Conservation (phyloP, 345 rosid genomes). For the Camelina hispida region DNA sequence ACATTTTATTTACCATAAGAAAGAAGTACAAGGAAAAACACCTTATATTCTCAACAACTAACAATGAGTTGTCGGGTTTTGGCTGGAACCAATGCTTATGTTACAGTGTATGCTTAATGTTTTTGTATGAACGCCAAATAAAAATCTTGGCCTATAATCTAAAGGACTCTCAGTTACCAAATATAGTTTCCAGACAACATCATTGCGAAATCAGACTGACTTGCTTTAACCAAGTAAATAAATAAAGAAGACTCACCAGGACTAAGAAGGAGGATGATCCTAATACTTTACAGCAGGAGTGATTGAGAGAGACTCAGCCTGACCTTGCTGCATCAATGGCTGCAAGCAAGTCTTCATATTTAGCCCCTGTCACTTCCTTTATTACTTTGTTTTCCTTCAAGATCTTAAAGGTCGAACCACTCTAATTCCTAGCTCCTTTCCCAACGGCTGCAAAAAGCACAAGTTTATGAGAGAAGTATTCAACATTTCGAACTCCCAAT, state of each 20-base stretch:
- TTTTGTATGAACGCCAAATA: too few species aligned
- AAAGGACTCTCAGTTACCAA: too few species aligned
- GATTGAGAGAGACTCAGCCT: conserved; percentile 46
- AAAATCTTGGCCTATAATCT: too few species aligned
- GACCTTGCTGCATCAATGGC: conserved; percentile 80
- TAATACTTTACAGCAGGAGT: conserved; percentile 18
- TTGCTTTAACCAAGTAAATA: too few species aligned
- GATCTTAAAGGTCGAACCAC: conserved; percentile 89
- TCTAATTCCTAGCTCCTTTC: conserved; percentile 85
- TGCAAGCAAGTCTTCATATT: conserved; percentile 65
- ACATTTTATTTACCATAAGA: too few species aligned
- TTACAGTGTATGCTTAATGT: not conserved
- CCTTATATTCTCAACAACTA: conserved; percentile 14
- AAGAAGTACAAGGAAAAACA: too few species aligned
- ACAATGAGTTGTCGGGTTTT: conserved; percentile 8
- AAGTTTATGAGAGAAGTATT: not conserved
- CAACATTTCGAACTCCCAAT: too few species aligned
- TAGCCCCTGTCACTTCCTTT: conserved; percentile 85
- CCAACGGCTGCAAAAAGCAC: conserved; percentile 68
- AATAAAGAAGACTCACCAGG: too few species aligned
- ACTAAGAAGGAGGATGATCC: too few species aligned
- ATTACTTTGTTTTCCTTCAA: conserved; percentile 69
- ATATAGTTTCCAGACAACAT: too few species aligned
- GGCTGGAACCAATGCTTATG: conserved; percentile 3
- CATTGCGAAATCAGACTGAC: too few species aligned